Evolutionary conservation across 768 basidiomycete genomes (phyloP).

Genomic region (Gymnopilus dilepis): DNA sequence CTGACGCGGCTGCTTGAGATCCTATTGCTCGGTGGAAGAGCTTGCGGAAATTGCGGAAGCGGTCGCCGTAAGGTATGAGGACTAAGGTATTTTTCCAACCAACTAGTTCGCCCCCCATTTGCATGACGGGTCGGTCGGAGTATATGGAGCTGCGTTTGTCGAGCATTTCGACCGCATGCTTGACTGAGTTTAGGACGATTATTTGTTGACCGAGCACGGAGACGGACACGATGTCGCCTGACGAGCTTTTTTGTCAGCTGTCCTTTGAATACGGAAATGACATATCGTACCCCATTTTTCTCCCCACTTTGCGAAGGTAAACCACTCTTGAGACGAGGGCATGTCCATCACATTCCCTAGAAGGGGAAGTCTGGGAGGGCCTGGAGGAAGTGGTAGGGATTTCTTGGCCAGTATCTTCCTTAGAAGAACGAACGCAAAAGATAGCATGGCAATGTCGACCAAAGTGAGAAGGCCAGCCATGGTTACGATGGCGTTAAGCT

Average conservation of each 20-base stretch:
- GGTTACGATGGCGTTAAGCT: background rate
- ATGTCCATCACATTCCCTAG: conserved; percentile 56
- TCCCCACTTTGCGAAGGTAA: conserved; percentile 51
- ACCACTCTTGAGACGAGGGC: conserved; percentile 51
- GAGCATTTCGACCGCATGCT: conserved; percentile 52
- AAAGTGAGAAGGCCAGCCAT: conserved; percentile 21
- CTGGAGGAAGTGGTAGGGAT: conserved; percentile 44
- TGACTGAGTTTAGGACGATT: conserved; percentile 47
- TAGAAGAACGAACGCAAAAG: conserved; percentile 24
- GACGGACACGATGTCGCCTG: conserved; percentile 50
- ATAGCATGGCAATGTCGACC: conserved; percentile 24
- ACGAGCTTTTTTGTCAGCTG: background rate
- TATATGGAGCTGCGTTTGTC: conserved; percentile 57
- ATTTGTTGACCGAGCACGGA: conserved; percentile 52
- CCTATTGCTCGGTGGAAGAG: conserved; percentile 49
- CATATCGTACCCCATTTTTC: conserved; percentile 43
- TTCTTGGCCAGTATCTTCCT: conserved; percentile 24
- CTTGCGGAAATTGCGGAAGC: conserved; percentile 46
- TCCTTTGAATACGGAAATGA: background rate
- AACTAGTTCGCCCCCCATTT: conserved; percentile 49
- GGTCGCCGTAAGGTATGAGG: conserved; percentile 42
- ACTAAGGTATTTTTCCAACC: conserved; percentile 45
- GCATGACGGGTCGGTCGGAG: conserved; percentile 55
- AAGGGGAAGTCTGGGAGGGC: conserved; percentile 48
- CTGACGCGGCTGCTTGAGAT: conserved; percentile 39